These are phyloP conservation scores for Phaeosphaeriaceae sp. DNA, from an alignment of 2,329 filamentous ascomycete species.

Conservation along the genomic window DNA sequence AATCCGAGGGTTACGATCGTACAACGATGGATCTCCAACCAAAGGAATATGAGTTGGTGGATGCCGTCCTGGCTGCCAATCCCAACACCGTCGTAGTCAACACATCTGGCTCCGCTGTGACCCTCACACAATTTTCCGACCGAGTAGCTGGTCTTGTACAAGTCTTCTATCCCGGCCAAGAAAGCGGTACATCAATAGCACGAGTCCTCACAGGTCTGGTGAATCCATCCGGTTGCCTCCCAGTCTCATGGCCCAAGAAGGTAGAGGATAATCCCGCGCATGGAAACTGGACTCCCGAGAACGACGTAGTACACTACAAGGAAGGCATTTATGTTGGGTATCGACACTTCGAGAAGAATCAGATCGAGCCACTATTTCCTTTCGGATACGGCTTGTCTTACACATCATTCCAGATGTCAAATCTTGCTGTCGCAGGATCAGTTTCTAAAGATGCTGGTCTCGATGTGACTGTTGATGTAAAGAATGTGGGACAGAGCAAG, in stretches of 20 bases:
- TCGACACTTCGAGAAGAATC: constrained; percentile 75
- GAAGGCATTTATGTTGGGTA: constrained; percentile 88
- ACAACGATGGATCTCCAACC: constrained; percentile 63
- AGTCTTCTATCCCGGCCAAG: constrained; percentile 81
- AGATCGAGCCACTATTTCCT: constrained; percentile 73
- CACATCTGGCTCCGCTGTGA: constrained; percentile 79
- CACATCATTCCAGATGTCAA: constrained; percentile 67
- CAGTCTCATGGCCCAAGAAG: constrained; percentile 66
- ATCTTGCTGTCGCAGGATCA: constrained; percentile 37
- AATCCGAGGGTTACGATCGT: constrained; percentile 70
- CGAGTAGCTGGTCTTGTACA: constrained; percentile 77
- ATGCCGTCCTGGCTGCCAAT: constrained; percentile 66
- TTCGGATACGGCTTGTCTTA: constrained; percentile 87
- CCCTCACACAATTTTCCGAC: constrained; percentile 74
- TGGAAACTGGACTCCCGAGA: constrained; percentile 73
- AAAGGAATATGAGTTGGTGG: constrained; percentile 66
- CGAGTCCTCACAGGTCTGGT: constrained; percentile 78
- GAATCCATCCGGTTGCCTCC: constrained; percentile 78
- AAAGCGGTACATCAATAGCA: constrained; percentile 78
- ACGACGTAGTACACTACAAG: constrained; percentile 63
- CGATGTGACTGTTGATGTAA: constrained; percentile 50
- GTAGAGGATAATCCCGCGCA: constrained; percentile 66
- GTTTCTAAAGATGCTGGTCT: constrained; percentile 59
- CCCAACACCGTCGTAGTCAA: constrained; percentile 77
- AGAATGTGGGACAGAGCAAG: constrained; percentile 62